Evolutionary conservation across 495 filamentous ascomycete species (phyloP).

Genomic region (Xylaria flabelliformis): DNA sequence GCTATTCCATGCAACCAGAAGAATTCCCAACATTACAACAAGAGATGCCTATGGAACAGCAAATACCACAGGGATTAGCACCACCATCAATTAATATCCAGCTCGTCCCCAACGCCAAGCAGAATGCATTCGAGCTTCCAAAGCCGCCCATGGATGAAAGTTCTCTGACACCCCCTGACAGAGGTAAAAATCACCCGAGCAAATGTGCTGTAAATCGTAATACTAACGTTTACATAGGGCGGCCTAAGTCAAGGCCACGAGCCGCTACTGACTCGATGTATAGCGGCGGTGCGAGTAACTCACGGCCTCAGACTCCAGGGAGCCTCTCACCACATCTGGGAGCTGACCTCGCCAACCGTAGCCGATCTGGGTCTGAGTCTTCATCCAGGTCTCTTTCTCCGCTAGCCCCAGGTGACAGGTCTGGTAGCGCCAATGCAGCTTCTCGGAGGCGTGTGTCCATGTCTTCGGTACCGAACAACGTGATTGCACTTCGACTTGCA

Average conservation of each 20-base stretch:
- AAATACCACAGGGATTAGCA: conserved; percentile 73
- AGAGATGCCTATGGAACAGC: conserved; percentile 52
- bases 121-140: conserved; percentile 71
- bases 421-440: conserved; percentile 65
- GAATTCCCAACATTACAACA: conserved; percentile 62
- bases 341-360: conserved; percentile 53
- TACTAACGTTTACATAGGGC: conserved; percentile 42
- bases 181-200: conserved; percentile 63
- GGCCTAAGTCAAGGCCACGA: conserved; percentile 63
- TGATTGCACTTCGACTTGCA: conserved; percentile 90
- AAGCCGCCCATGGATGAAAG: conserved; percentile 72
- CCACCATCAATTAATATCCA: conserved; percentile 93
- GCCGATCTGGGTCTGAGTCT: conserved; percentile 48
- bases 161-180: conserved; percentile 82
- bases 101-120: conserved; percentile 77
- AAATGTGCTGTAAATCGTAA: background rate
- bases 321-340: conserved; percentile 54
- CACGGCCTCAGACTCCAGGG: conserved; percentile 47
- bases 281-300: conserved; percentile 47
- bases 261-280: conserved; percentile 78
- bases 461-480: conserved; percentile 83
- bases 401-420: conserved; percentile 69
- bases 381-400: conserved; percentile 73
- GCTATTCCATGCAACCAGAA: conserved; percentile 65
- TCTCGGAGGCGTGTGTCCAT: conserved; percentile 81